Evolutionary conservation across 2,329 filamentous ascomycete species (phyloP).

Genomic region (Exserohilum turcica): DNA sequence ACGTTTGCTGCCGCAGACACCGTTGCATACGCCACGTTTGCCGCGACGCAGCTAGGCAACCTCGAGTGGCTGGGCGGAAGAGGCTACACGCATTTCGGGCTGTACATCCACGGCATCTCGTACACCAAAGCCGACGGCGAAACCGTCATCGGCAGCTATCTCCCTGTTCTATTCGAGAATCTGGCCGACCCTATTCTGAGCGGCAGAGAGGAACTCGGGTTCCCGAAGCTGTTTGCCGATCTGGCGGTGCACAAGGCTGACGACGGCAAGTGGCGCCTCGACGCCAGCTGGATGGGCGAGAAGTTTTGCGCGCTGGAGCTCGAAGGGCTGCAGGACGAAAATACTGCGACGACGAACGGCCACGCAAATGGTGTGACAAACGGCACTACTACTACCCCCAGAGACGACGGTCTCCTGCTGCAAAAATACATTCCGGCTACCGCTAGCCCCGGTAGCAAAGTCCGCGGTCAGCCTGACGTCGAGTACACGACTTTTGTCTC

Average conservation of each 20-base stretch:
- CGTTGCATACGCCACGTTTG: slow-evolving; percentile 47
- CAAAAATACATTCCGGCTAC: slow-evolving; percentile 64
- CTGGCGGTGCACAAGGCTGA: slow-evolving; percentile 52
- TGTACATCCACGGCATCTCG: slow-evolving; percentile 67
- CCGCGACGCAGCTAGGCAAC: slow-evolving; percentile 48
- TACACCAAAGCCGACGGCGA: slow-evolving; percentile 59
- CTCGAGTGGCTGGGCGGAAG: slow-evolving; percentile 66
- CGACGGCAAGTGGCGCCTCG: slow-evolving; percentile 46
- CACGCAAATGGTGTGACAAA: neutral
- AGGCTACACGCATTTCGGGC: slow-evolving; percentile 63
- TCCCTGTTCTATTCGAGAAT: slow-evolving; percentile 64
- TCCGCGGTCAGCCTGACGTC: slow-evolving; percentile 57
- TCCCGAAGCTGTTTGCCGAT: slow-evolving; percentile 63
- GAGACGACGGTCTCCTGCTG: slow-evolving; percentile 58
- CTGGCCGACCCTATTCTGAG: slow-evolving; percentile 65
- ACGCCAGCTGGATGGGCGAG: slow-evolving; percentile 47
- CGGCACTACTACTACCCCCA: neutral
- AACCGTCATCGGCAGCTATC: slow-evolving; percentile 57
- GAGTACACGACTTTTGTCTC: slow-evolving; percentile 58
- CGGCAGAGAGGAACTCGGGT: slow-evolving; percentile 65
- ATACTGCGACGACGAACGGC: no score
- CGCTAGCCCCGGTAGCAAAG: slow-evolving; percentile 47
- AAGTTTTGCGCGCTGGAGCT: slow-evolving; percentile 42
- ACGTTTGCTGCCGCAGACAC: slow-evolving; percentile 48
- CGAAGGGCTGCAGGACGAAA: slow-evolving; percentile 22